Conservation (phyloP, 2,329 filamentous ascomycete genomes). For the Aspergillus felis region DNA sequence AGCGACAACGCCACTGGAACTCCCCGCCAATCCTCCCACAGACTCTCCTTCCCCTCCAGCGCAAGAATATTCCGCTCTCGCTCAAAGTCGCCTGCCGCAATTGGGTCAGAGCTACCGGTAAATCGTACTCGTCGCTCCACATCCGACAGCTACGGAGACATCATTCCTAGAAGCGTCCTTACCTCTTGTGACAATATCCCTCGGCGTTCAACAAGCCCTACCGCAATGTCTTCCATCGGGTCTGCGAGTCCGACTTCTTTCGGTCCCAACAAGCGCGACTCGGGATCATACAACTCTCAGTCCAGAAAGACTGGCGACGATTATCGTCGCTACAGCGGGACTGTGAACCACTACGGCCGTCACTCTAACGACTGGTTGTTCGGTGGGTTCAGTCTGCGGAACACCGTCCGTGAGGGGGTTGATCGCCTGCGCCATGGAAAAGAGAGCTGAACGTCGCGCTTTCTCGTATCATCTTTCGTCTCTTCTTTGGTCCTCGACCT, state of each 20-base stretch:
- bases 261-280: slow-evolving; percentile 12
- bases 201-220: slow-evolving; percentile 16
- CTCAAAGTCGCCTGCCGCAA: slow-evolving; percentile 21
- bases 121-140: slow-evolving; percentile 4
- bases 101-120: slow-evolving; percentile 11
- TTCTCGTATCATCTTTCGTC: not conserved
- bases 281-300: slow-evolving; percentile 13
- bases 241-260: slow-evolving; percentile 13
- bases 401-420: slow-evolving; percentile 42
- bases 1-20: not conserved
- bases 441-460: slow-evolving; percentile 19
- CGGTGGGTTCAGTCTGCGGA: slow-evolving; percentile 45
- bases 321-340: slow-evolving; percentile 38
- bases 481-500: not conserved
- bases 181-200: slow-evolving; percentile 12
- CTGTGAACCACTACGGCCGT: slow-evolving; percentile 44
- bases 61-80: slow-evolving; percentile 13
- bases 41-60: not conserved
- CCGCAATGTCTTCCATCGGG: slow-evolving; percentile 17
- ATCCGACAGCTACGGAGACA: not conserved
- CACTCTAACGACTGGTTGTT: slow-evolving; percentile 53
- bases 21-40: slow-evolving; percentile 6
- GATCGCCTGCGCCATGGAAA: slow-evolving; percentile 31
- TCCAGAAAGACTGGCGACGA: slow-evolving; percentile 28
- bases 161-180: not conserved